A percentile compares a stretch with the other conserved stretches of the same genome.
Conservation (phyloP, 176 grass and related monocot genomes). For the Oryza glumipatula region DNA sequence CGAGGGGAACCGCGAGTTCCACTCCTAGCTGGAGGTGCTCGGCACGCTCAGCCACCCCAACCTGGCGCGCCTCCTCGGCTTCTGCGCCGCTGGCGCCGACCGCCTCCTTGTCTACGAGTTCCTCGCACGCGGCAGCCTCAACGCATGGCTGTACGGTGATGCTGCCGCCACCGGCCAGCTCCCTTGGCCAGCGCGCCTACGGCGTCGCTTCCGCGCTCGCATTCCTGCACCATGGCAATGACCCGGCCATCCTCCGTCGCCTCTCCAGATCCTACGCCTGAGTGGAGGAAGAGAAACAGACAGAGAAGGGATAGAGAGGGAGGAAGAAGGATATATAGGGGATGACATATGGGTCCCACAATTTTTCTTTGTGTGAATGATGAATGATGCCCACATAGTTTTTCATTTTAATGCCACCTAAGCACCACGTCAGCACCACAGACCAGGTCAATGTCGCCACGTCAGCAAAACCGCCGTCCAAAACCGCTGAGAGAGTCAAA, state of each 20-base stretch:
- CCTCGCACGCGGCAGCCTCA: slow-evolving; percentile 73
- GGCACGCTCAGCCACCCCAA: slow-evolving; percentile 72
- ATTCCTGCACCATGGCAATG: slow-evolving; percentile 77
- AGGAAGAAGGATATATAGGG: no score
- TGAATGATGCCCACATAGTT: no score
- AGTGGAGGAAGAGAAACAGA: no score
- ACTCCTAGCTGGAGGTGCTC: slow-evolving; percentile 78
- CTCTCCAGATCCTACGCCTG: no score
- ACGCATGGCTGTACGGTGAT: slow-evolving; percentile 69
- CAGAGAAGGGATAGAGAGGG: no score
- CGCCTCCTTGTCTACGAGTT: slow-evolving; percentile 90
- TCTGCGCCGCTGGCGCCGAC: slow-evolving; percentile 68
- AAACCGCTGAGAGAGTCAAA: no score
- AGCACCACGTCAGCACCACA: no score
- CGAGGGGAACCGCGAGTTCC: slow-evolving; percentile 80
- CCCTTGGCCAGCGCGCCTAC: slow-evolving; percentile 53
- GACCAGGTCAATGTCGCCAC: no score
- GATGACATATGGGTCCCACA: no score
- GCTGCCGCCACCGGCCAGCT: slow-evolving; percentile 11
- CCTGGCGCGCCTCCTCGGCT: slow-evolving; percentile 71
- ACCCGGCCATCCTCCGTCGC: slow-evolving; percentile 70
- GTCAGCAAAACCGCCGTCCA: no score
- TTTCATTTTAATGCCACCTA: no score
- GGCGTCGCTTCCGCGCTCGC: slow-evolving; percentile 62
- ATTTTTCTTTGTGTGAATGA: no score